Base-by-base conservation (phyloP, 1,284 basidiomycete genomes). In the Malassezia restricta region DNA sequence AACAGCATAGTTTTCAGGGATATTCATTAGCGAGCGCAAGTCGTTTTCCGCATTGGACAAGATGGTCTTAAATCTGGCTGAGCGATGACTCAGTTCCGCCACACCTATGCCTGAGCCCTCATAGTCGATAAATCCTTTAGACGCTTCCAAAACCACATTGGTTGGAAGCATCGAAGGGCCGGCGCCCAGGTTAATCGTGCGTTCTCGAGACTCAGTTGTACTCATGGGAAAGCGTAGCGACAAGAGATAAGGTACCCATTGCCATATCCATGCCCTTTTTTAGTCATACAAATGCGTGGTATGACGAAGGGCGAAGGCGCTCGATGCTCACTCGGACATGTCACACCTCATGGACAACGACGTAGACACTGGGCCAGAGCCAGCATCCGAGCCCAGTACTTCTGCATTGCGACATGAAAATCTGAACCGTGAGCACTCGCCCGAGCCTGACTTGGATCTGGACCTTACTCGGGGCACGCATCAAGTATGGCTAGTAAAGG, bases 401-500 rank as follows among this genome's bases (percentile, higher is more conserved):
- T 46, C 47, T 7, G 32, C 42, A 3, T 32, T 40, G 28, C 39
- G 52, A 0, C 29, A 47, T 9, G 37, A 43, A 5, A 46, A 54
- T 14, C 39, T 24, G 20, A 43, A 51, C 51, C 51, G 30, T 27
- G 44, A 41, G 2, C 47, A 64, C 6, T 62, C 62, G 5, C 68
- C 68, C 1, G 68, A 70, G 40, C 70, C 68, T 0, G 67, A 73
- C 37, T 64, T 68, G 47, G 69, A 71, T 38, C 51, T 73, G n/a
- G 58, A 70, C 35, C 49, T 61, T 20, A 30, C 52, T 12, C 49
- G 59, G 14, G 68, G 63, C 0, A 51, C 59, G 15, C 62, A 64
- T 28, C 62, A 63, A 28, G 63, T 68, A 1, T 73, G 70, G 70
- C 54, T 73, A 0, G 70, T 73, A 38, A 71, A 76, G 68, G 74